Evolutionary conservation across 257 asterid genomes (phyloP).

Genomic region (Solanum verrucosum): DNA sequence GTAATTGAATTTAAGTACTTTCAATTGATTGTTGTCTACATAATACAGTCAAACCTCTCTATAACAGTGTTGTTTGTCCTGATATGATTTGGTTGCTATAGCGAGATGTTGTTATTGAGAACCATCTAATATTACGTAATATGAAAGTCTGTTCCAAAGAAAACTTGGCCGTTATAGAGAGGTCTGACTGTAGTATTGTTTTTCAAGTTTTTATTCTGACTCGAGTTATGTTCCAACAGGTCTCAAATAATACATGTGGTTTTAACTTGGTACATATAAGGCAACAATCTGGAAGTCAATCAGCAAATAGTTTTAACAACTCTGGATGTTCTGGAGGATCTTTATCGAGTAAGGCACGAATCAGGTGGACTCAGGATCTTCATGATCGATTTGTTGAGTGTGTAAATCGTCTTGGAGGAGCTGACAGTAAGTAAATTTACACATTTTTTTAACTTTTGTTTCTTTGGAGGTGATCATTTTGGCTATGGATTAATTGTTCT

Average conservation of each 20-base stretch:
- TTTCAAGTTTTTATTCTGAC: not conserved
- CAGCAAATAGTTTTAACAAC: constrained; percentile 1
- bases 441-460: not conserved
- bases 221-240: constrained; percentile 13
- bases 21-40: not conserved
- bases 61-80: not conserved
- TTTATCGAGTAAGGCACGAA: constrained; percentile 49
- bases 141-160: not conserved
- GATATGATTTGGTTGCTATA: not conserved
- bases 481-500: not conserved
- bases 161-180: not conserved
- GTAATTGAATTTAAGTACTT: constrained; percentile 18
- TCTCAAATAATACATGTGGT: constrained; percentile 24
- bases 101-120: not conserved
- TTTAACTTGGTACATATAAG: constrained; percentile 21
- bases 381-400: constrained; percentile 82
- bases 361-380: constrained; percentile 91
- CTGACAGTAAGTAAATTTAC: constrained; percentile 58
- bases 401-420: constrained; percentile 78
- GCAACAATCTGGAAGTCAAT: constrained; percentile 20
- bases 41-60: not conserved
- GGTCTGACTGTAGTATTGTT: not conserved
- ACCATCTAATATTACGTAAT: not conserved
- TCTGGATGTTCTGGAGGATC: constrained; percentile 22
- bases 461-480: not conserved